A percentile compares a stretch with the other conserved stretches of the same genome.
These are phyloP conservation scores for Spirogloea muscicola DNA, from an alignment of 139 green algal species.

Conservation along the genomic window DNA sequence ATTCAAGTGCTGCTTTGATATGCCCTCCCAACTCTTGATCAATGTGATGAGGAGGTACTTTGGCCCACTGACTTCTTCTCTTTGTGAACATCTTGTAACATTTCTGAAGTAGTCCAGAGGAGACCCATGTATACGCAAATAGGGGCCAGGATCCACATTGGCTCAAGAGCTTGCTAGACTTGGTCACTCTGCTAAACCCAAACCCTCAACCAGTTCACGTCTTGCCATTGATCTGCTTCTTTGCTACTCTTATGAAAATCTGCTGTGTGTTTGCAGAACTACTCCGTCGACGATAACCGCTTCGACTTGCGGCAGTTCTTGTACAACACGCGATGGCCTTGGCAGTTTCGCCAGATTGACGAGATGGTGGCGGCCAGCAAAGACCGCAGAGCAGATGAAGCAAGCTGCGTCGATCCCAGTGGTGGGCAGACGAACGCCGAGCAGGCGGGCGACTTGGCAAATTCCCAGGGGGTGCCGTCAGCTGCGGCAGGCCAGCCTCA, in stretches of 20 bases:
- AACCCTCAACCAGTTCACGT: too few species aligned
- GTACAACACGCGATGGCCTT: conserved; percentile 78
- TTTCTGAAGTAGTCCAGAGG: neutral
- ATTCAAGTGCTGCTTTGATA: neutral
- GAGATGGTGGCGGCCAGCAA: conserved; percentile 42
- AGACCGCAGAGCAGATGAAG: neutral
- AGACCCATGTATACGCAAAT: neutral
- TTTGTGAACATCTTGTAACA: neutral
- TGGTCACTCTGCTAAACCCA: too few species aligned
- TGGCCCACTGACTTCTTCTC: neutral
- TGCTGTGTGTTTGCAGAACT: conserved; percentile 51
- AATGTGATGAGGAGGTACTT: neutral
- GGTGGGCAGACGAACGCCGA: neutral
- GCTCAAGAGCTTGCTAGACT: neutral
- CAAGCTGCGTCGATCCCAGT: neutral
- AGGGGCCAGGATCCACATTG: neutral
- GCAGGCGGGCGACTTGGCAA: neutral
- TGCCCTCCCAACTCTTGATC: neutral
- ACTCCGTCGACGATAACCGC: conserved; percentile 93
- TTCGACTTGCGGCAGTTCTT: conserved; percentile 92
- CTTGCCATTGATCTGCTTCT: neutral
- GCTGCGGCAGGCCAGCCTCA: neutral
- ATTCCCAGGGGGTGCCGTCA: neutral
- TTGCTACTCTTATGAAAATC: neutral
- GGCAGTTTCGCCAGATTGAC: conserved; percentile 84